Percentiles rank a stretch among this genome's conserved stretches.
Conservation (phyloP, 2,329 filamentous ascomycete genomes). For the Leptographium procerum region DNA sequence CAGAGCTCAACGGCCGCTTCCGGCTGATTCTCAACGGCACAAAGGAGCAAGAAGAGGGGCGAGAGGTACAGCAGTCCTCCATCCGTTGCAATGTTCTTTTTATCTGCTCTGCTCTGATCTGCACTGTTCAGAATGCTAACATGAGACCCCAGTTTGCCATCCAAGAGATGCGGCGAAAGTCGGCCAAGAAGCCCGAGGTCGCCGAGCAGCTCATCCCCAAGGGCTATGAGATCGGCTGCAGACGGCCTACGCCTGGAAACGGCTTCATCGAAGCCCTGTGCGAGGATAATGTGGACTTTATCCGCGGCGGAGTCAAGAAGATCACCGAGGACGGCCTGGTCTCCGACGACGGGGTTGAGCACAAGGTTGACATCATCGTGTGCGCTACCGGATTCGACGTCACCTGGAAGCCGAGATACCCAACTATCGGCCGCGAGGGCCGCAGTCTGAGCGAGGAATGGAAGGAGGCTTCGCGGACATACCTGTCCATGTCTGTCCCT, state of each 20-base stretch:
- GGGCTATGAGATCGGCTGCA: conserved; percentile 31
- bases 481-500: conserved; percentile 38
- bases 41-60: conserved; percentile 6
- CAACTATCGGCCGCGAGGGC: conserved; percentile 32
- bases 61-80: not conserved
- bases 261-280: conserved; percentile 36
- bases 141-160: not conserved
- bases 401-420: conserved; percentile 38
- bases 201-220: conserved; percentile 31
- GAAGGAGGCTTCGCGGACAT: conserved; percentile 30
- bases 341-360: conserved; percentile 30
- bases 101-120: not conserved
- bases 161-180: conserved; percentile 12
- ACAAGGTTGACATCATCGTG: conserved; percentile 43
- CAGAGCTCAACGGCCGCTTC: conserved; percentile 39
- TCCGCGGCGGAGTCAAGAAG: conserved; percentile 29
- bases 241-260: conserved; percentile 37
- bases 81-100: no score
- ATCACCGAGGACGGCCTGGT: conserved; percentile 36
- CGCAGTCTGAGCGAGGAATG: conserved; percentile 35
- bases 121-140: not conserved
- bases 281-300: conserved; percentile 34
- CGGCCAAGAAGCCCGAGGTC: conserved; percentile 17
- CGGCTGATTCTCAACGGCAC: conserved; percentile 22
- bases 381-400: conserved; percentile 46